Evolutionary conservation across 768 basidiomycete species (phyloP).

Genomic region (Tricholoma bakamatsutake): DNA sequence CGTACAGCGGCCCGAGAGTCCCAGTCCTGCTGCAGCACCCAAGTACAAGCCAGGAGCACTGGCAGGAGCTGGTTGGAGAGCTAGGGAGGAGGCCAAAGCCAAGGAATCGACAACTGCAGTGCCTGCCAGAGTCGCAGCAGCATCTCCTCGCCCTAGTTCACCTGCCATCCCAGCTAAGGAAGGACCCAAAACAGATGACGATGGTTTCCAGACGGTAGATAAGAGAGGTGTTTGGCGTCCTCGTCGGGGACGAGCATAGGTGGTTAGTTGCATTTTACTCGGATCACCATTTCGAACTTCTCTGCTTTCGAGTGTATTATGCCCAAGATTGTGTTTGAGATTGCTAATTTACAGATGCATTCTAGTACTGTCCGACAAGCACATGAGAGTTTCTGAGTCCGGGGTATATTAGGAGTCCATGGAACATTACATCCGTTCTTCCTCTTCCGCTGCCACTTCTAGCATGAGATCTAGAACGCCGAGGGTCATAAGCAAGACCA

Average conservation of each 20-base stretch:
- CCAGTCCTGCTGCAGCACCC: slow-evolving; percentile 34
- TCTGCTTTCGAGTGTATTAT: background rate
- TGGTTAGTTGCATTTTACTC: background rate
- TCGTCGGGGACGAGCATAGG: slow-evolving; percentile 15
- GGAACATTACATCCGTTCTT: slow-evolving; percentile 22
- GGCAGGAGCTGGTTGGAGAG: slow-evolving; percentile 45
- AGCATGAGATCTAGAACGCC: slow-evolving; percentile 30
- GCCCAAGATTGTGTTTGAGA: background rate
- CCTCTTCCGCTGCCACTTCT: slow-evolving; percentile 41
- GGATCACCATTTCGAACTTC: background rate
- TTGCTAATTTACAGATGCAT: slow-evolving; percentile 14
- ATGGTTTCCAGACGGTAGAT: slow-evolving; percentile 67
- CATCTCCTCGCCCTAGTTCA: slow-evolving; percentile 29
- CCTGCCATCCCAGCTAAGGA: slow-evolving; percentile 33
- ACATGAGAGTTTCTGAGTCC: slow-evolving; percentile 4
- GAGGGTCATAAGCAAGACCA: slow-evolving; percentile 15
- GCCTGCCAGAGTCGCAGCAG: slow-evolving; percentile 15
- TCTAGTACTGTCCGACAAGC: slow-evolving; percentile 9
- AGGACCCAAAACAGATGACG: slow-evolving; percentile 48
- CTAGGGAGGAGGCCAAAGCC: slow-evolving; percentile 41
- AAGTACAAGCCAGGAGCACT: slow-evolving; percentile 42
- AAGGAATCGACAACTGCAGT: background rate
- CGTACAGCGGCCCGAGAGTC: slow-evolving; percentile 52
- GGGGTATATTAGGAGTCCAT: background rate
- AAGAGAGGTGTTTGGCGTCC: slow-evolving; percentile 28